Evolutionary conservation across 148 eudicot species (phyloP).

Genomic region (Rhododendron ferrugineum): DNA sequence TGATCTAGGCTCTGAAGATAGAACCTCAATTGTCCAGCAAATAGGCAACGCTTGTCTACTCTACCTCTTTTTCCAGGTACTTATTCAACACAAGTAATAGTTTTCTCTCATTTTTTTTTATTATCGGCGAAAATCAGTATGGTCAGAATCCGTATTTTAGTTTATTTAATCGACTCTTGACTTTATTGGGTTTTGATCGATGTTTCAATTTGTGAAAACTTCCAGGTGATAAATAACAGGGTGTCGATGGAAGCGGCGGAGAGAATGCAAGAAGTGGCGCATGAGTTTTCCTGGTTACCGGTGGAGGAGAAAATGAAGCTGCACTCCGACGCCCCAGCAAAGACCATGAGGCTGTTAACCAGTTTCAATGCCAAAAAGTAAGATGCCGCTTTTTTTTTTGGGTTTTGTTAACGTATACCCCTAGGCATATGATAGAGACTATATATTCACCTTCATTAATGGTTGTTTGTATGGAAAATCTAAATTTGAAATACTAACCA

Average conservation of each 20-base stretch:
- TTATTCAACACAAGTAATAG: background rate
- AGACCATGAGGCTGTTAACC: slow-evolving; percentile 70
- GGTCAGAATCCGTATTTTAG: background rate
- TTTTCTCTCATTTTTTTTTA: background rate
- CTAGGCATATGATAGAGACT: no score
- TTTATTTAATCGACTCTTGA: no score
- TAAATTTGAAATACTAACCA: no score
- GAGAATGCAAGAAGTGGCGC: slow-evolving; percentile 43
- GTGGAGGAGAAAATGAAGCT: slow-evolving; percentile 79
- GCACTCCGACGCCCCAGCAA: slow-evolving; percentile 74
- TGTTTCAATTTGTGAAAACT: background rate
- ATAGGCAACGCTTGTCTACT: slow-evolving; percentile 45
- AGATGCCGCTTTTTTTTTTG: no score
- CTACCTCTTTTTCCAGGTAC: slow-evolving; percentile 70
- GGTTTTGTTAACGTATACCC: no score
- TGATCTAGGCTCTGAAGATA: slow-evolving; percentile 38
- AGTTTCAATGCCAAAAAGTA: slow-evolving; percentile 76
- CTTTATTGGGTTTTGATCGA: no score
- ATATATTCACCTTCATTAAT: no score
- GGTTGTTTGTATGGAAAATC: no score
- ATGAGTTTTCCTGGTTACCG: slow-evolving; percentile 59
- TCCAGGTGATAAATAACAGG: slow-evolving; percentile 75
- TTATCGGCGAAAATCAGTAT: no score
- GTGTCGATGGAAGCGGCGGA: slow-evolving; percentile 35
- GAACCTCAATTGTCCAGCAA: slow-evolving; percentile 24